phyloP scores from a whole-genome alignment of 129 eudicot species.

The Flaveria sonorensis region DNA sequence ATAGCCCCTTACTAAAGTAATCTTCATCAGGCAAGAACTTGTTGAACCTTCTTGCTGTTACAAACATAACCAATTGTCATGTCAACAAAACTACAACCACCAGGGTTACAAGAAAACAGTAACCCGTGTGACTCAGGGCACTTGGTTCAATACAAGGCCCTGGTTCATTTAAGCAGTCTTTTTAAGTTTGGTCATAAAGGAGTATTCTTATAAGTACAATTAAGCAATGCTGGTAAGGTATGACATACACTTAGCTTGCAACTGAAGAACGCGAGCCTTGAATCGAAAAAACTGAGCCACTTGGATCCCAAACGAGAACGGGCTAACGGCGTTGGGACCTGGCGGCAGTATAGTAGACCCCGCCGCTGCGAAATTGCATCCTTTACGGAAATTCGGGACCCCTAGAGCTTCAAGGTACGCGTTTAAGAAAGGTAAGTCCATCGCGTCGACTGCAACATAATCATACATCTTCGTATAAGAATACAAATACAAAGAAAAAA shows the following conservation, averaged over 20 bases:
- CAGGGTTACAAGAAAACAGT: not conserved
- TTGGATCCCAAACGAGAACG: conserved; percentile 83
- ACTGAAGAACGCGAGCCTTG: conserved; percentile 60
- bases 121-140: not conserved
- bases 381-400: conserved; percentile 65
- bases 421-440: conserved; percentile 80
- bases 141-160: not conserved
- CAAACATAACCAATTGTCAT: conserved; percentile 8
- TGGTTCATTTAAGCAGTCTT: not conserved
- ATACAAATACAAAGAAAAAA: conserved; percentile 13
- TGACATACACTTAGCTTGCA: conserved; percentile 52
- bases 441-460: conserved; percentile 67
- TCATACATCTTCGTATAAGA: not conserved
- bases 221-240: not conserved
- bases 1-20: conserved; percentile 67
- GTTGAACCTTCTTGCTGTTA: conserved; percentile 57
- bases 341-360: conserved; percentile 82
- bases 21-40: conserved; percentile 74
- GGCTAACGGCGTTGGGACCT: conserved; percentile 53
- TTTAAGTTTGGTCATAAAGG: not conserved
- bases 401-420: conserved; percentile 80
- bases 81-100: not conserved
- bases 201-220: not conserved
- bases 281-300: conserved; percentile 85
- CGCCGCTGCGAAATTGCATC: conserved; percentile 86